Conservation (phyloP, 345 rosid species). For the Zanthoxylum bungeanum region DNA sequence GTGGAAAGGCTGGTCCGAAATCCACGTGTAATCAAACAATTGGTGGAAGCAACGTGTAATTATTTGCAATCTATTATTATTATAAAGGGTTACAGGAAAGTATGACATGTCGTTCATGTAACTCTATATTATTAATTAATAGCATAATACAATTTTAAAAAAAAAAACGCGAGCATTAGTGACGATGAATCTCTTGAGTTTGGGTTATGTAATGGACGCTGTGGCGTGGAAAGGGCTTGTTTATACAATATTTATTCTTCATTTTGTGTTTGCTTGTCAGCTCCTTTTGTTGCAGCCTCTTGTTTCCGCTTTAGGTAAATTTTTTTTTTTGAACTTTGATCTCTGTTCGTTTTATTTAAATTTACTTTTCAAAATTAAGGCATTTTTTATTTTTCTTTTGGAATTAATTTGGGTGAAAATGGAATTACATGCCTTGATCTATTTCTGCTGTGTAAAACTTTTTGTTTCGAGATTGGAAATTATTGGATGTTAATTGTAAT, state of each 20-base stretch:
- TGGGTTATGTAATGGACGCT: conserved; percentile 45
- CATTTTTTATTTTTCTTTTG: background rate
- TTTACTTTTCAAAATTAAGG: background rate
- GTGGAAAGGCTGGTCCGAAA: background rate
- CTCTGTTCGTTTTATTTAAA: background rate
- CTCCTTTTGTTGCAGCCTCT: conserved; percentile 88
- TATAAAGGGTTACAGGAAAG: background rate
- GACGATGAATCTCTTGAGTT: conserved; percentile 37
- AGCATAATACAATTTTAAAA: no score
- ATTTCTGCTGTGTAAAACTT: background rate
- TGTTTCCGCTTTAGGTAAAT: conserved; percentile 84
- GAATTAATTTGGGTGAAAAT: background rate
- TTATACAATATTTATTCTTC: conserved; percentile 52
- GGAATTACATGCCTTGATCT: conserved; percentile 6
- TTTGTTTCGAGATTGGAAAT: background rate
- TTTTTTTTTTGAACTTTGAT: background rate
- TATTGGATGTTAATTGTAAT: background rate
- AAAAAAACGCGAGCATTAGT: background rate
- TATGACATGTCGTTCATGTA: background rate
- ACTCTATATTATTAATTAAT: conserved; percentile 6
- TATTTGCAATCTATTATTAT: conserved; percentile 15
- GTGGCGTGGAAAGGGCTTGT: conserved; percentile 77
- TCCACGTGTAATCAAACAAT: conserved; percentile 42
- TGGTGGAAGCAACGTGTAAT: conserved; percentile 52
- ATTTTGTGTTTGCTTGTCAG: conserved; percentile 81